Conservation (phyloP, 2,329 filamentous ascomycete species). For the Fusarium heterosporum region DNA sequence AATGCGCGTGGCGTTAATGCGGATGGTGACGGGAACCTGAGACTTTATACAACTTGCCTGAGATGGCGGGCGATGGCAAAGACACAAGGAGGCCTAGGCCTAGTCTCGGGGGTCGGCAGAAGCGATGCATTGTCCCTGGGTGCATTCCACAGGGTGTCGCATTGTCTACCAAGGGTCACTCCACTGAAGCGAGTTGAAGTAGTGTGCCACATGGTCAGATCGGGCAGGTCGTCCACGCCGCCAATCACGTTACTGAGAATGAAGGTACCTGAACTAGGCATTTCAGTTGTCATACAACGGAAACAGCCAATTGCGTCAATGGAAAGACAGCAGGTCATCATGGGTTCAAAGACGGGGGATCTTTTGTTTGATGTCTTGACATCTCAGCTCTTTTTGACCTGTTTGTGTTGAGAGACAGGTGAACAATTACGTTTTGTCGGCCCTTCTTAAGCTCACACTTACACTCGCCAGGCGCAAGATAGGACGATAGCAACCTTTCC, state of each 20-base stretch:
- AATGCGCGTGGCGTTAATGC: slow-evolving; percentile 27
- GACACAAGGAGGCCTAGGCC: neutral
- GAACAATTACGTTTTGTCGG: slow-evolving; percentile 11
- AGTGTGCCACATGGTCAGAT: slow-evolving; percentile 32
- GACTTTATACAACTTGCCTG: slow-evolving; percentile 30
- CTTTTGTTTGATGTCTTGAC: neutral
- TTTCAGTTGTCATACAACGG: slow-evolving; percentile 21
- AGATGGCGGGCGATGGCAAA: slow-evolving; percentile 19
- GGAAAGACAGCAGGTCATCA: slow-evolving; percentile 13
- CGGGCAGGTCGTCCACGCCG: slow-evolving; percentile 25
- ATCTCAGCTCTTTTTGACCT: neutral
- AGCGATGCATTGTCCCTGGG: slow-evolving; percentile 16
- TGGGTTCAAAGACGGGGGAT: neutral
- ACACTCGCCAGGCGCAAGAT: neutral
- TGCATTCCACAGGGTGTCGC: slow-evolving; percentile 21
- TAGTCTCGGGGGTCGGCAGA: slow-evolving; percentile 18
- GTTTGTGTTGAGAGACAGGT: neutral
- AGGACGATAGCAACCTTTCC: neutral
- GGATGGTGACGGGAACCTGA: slow-evolving; percentile 19
- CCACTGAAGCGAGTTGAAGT: slow-evolving; percentile 27
- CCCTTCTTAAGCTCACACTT: neutral
- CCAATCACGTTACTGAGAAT: slow-evolving; percentile 32
- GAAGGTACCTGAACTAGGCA: slow-evolving; percentile 21
- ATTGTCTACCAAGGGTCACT: slow-evolving; percentile 21
- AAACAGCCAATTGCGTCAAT: slow-evolving; percentile 21